phyloP scores from a whole-genome alignment of 352 stramenopile species.

The Pythium monospermum region DNA sequence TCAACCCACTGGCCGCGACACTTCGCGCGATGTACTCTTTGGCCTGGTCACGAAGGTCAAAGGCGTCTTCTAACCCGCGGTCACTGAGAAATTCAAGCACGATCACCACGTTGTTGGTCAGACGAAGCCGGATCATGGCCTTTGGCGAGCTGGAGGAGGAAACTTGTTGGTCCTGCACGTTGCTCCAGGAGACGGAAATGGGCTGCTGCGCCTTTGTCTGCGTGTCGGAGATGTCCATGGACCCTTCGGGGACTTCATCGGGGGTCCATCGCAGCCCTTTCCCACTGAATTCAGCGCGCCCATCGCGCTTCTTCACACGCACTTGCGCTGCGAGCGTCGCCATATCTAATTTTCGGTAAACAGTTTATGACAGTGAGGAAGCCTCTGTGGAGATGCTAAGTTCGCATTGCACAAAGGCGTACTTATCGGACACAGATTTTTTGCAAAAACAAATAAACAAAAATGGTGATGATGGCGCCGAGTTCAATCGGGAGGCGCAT shows the following conservation, averaged over 20 bases:
- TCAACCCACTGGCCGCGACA: constrained; percentile 37
- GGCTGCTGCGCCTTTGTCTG: constrained; percentile 20
- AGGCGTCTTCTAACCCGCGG: constrained; percentile 53
- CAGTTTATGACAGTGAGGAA: not conserved
- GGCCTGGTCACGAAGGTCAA: constrained; percentile 58
- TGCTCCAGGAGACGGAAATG: constrained; percentile 61
- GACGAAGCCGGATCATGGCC: constrained; percentile 77
- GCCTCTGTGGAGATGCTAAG: not conserved
- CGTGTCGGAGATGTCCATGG: constrained; percentile 5
- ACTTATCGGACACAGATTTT: constrained; percentile 2
- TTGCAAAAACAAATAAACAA: not conserved
- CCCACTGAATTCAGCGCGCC: constrained; percentile 46
- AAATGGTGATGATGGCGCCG: not conserved
- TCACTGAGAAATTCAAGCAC: constrained; percentile 64
- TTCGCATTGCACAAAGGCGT: constrained; percentile 2
- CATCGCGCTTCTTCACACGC: constrained; percentile 81
- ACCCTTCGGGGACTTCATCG: constrained; percentile 25
- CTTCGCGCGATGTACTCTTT: constrained; percentile 62
- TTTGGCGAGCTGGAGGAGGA: constrained; percentile 68
- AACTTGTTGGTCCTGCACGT: constrained; percentile 77
- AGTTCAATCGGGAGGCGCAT: not conserved
- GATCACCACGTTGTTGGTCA: constrained; percentile 56
- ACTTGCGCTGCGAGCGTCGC: constrained; percentile 44
- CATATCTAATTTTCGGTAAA: constrained; percentile 2
- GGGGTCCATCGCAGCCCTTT: constrained; percentile 60